Base-by-base conservation (phyloP, 2,329 filamentous ascomycete species). In the Reticulascus tulasneorum region DNA sequence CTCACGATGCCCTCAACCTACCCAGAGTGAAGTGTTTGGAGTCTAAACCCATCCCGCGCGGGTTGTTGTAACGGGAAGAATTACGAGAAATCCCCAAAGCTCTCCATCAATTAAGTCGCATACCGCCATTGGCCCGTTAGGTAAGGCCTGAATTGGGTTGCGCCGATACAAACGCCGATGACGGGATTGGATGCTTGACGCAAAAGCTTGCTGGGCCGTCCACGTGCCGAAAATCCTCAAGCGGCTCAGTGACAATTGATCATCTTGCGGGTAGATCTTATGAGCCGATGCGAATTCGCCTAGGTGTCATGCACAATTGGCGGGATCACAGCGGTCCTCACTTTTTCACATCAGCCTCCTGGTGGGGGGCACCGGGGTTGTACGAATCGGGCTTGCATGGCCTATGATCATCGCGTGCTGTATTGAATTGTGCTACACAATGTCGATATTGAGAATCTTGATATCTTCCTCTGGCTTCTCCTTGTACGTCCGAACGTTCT, bases 401-500 rank as follows among this genome's bases (percentile, higher is more conserved):
- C 32, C 21, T 35, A 22, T 33, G 21, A 21, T 33, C 26, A 29
- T 22, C 13, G 18, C 19, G n/a, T 37, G 12, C 27, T 22, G 22
- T 29, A 20, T 15, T 37, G n/a, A n/a, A n/a, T 17, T 29, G 10
- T 30, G 29, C 52, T 71, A 77, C 45, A 64, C 52, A 40, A 79
- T 63, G 50, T 80, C 76, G 50, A 98, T 94, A 57, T 86, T 96
- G 39, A 98, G 78, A 49, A 98, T 94, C 66, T 95, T 97, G 53
- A 98, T 90, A 58, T 98, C 93, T 54, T 95, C 89, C 60, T 94
- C 86, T 1, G 93, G 93, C 68, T 91, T 94, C 66, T 98, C 94
- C 69, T 82, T 82, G 60, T 85, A 82, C 5, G 89, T 89, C 56
- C 84, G 85, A 12, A 77, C 74, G 58, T 94, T 95, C 65, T 98